Conservation (phyloP, 345 rosid species). For the Jatropha curcas region DNA sequence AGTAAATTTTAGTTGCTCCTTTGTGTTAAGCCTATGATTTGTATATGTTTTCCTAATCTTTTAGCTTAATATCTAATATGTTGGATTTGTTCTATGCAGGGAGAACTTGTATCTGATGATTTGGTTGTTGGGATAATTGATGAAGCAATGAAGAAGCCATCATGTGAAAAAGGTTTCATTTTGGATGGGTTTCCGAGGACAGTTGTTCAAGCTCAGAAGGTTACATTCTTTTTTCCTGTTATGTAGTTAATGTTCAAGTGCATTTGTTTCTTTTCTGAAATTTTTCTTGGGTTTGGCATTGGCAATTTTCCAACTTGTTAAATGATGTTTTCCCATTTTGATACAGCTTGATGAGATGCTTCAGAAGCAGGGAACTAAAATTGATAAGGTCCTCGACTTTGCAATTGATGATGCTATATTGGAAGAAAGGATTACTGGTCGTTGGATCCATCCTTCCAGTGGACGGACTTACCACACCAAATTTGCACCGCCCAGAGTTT, state of each 20-base stretch:
- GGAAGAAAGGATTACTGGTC: constrained; percentile 92
- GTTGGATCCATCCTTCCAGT: constrained; percentile 96
- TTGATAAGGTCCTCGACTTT: constrained; percentile 85
- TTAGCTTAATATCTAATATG: not conserved
- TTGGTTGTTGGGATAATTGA: constrained; percentile 89
- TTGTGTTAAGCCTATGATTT: no score
- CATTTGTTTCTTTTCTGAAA: not conserved
- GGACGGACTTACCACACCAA: constrained; percentile 85
- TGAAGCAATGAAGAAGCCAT: constrained; percentile 86
- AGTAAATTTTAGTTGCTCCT: constrained; percentile 35
- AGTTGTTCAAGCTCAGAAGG: constrained; percentile 87
- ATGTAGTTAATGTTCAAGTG: not conserved
- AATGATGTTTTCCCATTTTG: not conserved
- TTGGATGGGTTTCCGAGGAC: constrained; percentile 95
- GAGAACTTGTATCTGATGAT: constrained; percentile 91
- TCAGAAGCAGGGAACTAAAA: constrained; percentile 60
- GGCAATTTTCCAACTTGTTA: not conserved
- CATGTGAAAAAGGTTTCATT: constrained; percentile 86
- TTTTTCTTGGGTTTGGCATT: not conserved
- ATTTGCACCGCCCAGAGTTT: constrained; percentile 80
- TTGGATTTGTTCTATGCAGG: constrained; percentile 37
- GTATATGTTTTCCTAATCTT: no score
- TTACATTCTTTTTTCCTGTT: constrained; percentile 10
- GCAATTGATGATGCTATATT: constrained; percentile 77
- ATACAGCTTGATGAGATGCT: constrained; percentile 92